Evolutionary conservation across 176 grass and related monocot species (phyloP).

Genomic region (Zoysia japonica): DNA sequence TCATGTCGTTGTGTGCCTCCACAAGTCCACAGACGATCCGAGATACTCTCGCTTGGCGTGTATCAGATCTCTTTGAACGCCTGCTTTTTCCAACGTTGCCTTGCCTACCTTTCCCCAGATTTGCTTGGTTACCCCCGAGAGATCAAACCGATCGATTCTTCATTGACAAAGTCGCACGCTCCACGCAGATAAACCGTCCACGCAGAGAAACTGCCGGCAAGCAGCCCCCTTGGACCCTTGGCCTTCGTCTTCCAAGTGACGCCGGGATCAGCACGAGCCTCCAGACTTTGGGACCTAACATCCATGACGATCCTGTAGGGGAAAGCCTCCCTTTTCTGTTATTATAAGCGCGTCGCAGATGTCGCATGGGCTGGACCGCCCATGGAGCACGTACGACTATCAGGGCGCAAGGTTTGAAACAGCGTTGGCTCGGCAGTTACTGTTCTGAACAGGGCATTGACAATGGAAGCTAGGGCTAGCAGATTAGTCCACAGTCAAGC

Average conservation of each 20-base stretch:
- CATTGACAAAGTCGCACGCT: slow-evolving; percentile 43
- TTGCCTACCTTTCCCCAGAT: slow-evolving; percentile 21
- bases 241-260: not conserved
- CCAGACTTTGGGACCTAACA: slow-evolving; percentile 39
- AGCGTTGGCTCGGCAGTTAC: slow-evolving; percentile 25
- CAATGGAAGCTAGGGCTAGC: not conserved
- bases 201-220: not conserved
- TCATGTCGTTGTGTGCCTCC: too few relatives aligned
- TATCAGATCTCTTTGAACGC: slow-evolving; percentile 5
- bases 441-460: slow-evolving; percentile 52
- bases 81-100: slow-evolving; percentile 1
- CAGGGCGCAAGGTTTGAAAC: slow-evolving; percentile 32
- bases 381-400: slow-evolving; percentile 38
- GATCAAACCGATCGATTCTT: slow-evolving; percentile 34
- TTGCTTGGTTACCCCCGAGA: not conserved
- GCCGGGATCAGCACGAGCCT: slow-evolving; percentile 36
- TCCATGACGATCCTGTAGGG: slow-evolving; percentile 6
- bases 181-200: not conserved
- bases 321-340: slow-evolving; percentile 27
- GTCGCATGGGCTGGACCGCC: slow-evolving; percentile 47
- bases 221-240: not conserved
- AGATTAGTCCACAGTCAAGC: slow-evolving; percentile 25
- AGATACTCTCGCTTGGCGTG: slow-evolving; percentile 4
- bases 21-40: slow-evolving; percentile 4
- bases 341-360: slow-evolving; percentile 19